These are phyloP conservation scores for Sugiyamaella chiloensis DNA, from an alignment of 805 yeast genomes.

Conservation along the genomic window DNA sequence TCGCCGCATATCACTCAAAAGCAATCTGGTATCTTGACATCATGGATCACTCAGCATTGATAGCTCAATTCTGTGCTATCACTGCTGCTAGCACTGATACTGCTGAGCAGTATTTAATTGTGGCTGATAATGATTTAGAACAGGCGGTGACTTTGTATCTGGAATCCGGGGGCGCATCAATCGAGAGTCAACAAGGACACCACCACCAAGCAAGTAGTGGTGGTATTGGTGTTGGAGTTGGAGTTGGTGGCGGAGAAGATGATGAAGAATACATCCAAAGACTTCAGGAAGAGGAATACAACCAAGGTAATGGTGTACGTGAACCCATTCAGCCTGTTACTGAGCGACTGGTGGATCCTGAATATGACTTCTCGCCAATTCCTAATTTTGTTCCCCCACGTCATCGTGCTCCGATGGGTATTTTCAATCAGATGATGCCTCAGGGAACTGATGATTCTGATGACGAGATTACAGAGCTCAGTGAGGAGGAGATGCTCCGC, in stretches of 20 bases:
- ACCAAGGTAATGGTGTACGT: conserved; percentile 49
- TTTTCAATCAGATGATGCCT: conserved; percentile 51
- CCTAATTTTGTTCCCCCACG: background rate
- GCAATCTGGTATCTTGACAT: background rate
- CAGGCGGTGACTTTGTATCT: conserved; percentile 79
- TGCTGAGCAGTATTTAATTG: conserved; percentile 75
- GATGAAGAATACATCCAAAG: conserved; percentile 27
- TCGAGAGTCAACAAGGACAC: conserved; percentile 24
- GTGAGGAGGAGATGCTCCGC: conserved; percentile 29
- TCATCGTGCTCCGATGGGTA: conserved; percentile 29
- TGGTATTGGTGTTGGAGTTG: background rate
- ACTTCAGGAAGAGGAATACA: conserved; percentile 29
- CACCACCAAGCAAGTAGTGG: background rate
- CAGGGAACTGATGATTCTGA: conserved; percentile 39
- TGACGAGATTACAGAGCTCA: conserved; percentile 30
- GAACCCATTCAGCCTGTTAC: conserved; percentile 75
- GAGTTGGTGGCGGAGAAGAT: conserved; percentile 2
- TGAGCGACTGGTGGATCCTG: conserved; percentile 67
- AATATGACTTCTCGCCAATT: conserved; percentile 21
- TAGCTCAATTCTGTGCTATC: conserved; percentile 77
- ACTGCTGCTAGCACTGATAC: conserved; percentile 68
- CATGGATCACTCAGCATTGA: conserved; percentile 32
- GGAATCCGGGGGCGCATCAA: conserved; percentile 49
- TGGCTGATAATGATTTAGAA: conserved; percentile 75
- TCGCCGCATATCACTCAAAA: too few species aligned